Evolutionary conservation across 2,329 filamentous ascomycete species (phyloP).

Genomic region (Talaromyces sp.): DNA sequence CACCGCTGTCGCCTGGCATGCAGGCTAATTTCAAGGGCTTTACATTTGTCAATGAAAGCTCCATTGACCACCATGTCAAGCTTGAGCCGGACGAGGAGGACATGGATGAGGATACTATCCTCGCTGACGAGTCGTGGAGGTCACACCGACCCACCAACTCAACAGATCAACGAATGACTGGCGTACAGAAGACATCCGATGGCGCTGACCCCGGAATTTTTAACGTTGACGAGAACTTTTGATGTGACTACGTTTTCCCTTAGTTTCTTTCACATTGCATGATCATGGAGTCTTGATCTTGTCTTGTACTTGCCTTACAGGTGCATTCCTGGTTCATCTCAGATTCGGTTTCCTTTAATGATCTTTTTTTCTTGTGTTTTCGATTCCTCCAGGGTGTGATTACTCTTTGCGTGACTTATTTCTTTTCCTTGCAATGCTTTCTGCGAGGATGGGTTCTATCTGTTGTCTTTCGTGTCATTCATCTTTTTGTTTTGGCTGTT

Average conservation of each 20-base stretch:
- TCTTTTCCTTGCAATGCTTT: background rate
- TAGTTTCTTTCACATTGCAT: conserved; percentile 33
- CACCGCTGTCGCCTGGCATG: conserved; percentile 89
- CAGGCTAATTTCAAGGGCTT: conserved; percentile 99
- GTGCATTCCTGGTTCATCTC: conserved; percentile 19
- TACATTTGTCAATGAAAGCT: conserved; percentile 97
- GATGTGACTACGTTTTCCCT: conserved; percentile 44
- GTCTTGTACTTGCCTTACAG: conserved; percentile 36
- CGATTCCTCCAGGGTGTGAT: conserved; percentile 5
- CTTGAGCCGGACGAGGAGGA: conserved; percentile 36
- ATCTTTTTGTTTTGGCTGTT: conserved; percentile 9
- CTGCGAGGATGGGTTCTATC: background rate
- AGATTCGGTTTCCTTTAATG: conserved; percentile 5
- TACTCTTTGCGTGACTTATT: background rate
- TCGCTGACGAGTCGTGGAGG: conserved; percentile 41
- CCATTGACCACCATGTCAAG: conserved; percentile 67
- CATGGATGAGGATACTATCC: conserved; percentile 48
- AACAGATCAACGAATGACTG: conserved; percentile 48
- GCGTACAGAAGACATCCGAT: conserved; percentile 44
- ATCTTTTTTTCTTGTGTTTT: background rate
- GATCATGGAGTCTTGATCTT: conserved; percentile 42
- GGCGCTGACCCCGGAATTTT: conserved; percentile 45
- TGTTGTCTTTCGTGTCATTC: conserved; percentile 5
- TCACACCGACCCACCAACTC: conserved; percentile 35
- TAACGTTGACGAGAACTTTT: conserved; percentile 49